These are phyloP conservation scores for Aegilops tauschii DNA, from an alignment of 176 grass and related monocot genomes.

Conservation along the genomic window DNA sequence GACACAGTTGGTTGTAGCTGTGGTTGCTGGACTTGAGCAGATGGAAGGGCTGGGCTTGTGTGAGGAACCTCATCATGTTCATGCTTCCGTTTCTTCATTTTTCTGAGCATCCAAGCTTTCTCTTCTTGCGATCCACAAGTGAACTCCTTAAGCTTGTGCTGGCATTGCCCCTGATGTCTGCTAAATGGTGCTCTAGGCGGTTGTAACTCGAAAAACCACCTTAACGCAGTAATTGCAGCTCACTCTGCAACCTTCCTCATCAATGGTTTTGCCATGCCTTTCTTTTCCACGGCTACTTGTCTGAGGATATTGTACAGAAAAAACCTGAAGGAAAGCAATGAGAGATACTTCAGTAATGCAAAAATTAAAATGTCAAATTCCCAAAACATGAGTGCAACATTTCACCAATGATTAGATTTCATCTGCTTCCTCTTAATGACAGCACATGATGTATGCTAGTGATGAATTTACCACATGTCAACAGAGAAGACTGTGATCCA, in stretches of 20 bases:
- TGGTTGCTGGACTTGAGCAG: neutral
- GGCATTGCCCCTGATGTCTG: constrained; percentile 24
- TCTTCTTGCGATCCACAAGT: constrained; percentile 23
- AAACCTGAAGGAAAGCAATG: constrained; percentile 25
- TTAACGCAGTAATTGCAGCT: constrained; percentile 44
- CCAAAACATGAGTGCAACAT: neutral
- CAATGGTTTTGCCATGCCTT: constrained; percentile 36
- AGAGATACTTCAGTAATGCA: neutral
- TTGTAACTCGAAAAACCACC: constrained; percentile 25
- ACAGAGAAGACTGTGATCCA: neutral
- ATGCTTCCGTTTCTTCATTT: constrained; percentile 10
- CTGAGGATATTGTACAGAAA: neutral
- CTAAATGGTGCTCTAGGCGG: constrained; percentile 42
- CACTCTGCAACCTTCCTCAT: constrained; percentile 24
- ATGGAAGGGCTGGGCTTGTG: neutral
- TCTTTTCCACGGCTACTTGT: neutral
- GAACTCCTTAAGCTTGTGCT: constrained; percentile 3
- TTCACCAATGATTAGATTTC: neutral
- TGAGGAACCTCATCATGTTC: constrained; percentile 28
- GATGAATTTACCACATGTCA: neutral
- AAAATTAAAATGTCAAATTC: neutral
- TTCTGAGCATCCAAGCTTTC: constrained; percentile 22
- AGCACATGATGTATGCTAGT: constrained; percentile 5
- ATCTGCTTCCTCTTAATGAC: neutral
- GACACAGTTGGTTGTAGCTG: neutral